Base-by-base conservation (phyloP, 2,329 filamentous ascomycete species). In the Parafenestella ontariensis region DNA sequence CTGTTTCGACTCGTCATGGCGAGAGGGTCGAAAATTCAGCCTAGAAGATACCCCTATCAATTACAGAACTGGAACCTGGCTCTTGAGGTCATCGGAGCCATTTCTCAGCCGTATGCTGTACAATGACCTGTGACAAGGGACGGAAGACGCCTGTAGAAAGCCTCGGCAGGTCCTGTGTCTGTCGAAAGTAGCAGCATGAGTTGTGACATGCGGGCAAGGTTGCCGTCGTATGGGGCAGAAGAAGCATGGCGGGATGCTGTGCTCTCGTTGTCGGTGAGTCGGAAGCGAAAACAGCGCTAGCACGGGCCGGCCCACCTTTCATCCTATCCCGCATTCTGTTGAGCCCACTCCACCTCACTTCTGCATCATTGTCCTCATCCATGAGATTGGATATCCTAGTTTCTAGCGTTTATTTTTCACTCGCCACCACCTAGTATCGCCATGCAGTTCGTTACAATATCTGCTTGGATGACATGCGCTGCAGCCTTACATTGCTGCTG, bases 51-150 rank as follows among this genome's bases (percentile, higher is more conserved):
- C 52, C 41, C 55, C 55, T 58, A 49, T 55, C 41, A 41, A 40
- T 34, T 39, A 44, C 48, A 46, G 33, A 18, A 21, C 13, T 29
- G 31, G 41, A 26, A 40, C 37, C 46, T 39, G 47, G 45, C 40
- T 46, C 44, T 45, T 48, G 52, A 51, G 51, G 47, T 52, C 55
- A 52, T 58, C 52, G 47, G 34, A 40, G 45, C 44, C 44, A 29
- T 26, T 29, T 31, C 42, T 52, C 52, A 49, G 52, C 31, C 39
- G 29, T 18, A 33, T 18, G 51, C 31, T 37, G 46, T 39, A 43
- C 29, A 29, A 37, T 52, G 53, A 21, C 21, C 21, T 13, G 37
- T 5, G 20, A 23, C 43, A 49, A 47, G 26, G 43, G 44, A 36
- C 43, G n/a, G 40, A 43, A 56, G 49, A 52, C 42, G 23, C 39